Evolutionary conservation across 2,329 filamentous ascomycete species (phyloP).

Genomic region (Diaporthe sp.): DNA sequence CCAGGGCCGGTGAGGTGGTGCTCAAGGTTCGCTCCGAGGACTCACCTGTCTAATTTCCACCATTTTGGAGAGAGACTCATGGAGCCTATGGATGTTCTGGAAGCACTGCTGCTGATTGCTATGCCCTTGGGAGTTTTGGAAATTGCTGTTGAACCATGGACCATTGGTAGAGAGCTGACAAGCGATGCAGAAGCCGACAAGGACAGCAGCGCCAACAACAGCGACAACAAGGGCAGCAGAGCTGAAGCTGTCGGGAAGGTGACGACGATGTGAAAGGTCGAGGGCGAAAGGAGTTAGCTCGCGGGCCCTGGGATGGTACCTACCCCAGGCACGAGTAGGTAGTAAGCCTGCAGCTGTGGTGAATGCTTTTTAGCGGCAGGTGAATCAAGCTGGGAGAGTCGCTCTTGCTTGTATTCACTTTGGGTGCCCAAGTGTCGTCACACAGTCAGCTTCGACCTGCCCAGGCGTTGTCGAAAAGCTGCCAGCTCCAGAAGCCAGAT

Average conservation of each 20-base stretch:
- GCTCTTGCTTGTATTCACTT: slow-evolving; percentile 20
- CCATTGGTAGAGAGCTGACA: slow-evolving; percentile 18
- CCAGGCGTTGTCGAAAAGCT: slow-evolving; percentile 6
- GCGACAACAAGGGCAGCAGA: background rate
- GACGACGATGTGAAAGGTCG: slow-evolving; percentile 12
- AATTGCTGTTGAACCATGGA: slow-evolving; percentile 11
- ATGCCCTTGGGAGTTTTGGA: background rate
- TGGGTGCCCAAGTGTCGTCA: background rate
- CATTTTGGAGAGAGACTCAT: slow-evolving; percentile 35
- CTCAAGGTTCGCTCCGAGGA: background rate
- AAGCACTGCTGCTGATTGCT: slow-evolving; percentile 4
- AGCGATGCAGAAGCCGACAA: background rate
- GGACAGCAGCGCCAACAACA: background rate
- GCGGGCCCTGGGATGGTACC: background rate
- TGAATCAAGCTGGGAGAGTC: slow-evolving; percentile 4
- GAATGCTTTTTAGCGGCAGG: background rate
- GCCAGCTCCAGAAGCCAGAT: slow-evolving; percentile 19
- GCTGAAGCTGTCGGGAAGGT: background rate
- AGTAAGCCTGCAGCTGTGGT: background rate
- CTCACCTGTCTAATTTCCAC: slow-evolving; percentile 46
- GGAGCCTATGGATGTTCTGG: slow-evolving; percentile 31
- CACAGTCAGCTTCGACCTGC: background rate
- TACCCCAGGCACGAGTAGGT: background rate
- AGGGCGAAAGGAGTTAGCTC: slow-evolving; percentile 4
- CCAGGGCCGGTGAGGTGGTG: background rate